phyloP scores from a whole-genome alignment of 1,284 basidiomycete genomes.

The Tilletiaria anomala region DNA sequence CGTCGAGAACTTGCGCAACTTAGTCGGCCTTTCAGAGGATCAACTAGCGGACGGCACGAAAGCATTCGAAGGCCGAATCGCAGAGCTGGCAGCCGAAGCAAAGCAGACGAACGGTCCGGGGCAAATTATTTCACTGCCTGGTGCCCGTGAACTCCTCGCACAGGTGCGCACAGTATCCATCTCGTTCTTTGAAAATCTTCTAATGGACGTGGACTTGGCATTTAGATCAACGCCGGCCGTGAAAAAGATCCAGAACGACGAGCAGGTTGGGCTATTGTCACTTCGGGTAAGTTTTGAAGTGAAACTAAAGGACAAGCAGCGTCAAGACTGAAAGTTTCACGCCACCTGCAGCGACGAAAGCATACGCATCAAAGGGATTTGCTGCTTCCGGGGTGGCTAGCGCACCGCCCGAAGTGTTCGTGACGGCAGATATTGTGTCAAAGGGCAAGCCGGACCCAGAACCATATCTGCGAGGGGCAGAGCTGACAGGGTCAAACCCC shows the following conservation, averaged over 20 bases:
- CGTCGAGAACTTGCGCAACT: constrained; percentile 30
- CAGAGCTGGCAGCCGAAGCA: constrained; percentile 23
- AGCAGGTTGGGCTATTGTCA: constrained; percentile 38
- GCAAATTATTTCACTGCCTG: constrained; percentile 33
- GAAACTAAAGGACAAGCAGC: no score
- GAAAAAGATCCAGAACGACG: constrained; percentile 7
- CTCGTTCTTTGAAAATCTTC: no score
- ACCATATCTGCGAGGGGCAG: constrained; percentile 33
- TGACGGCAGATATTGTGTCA: constrained; percentile 30
- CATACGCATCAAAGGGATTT: constrained; percentile 33
- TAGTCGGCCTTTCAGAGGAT: constrained; percentile 20
- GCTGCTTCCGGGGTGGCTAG: constrained; percentile 13
- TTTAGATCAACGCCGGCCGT: constrained; percentile 12
- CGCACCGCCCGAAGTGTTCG: constrained; percentile 19
- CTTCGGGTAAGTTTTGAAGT: constrained; percentile 5
- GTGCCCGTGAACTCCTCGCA: constrained; percentile 22
- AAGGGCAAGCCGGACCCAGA: constrained; percentile 35
- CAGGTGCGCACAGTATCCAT: constrained; percentile 9
- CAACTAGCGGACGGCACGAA: constrained; percentile 21
- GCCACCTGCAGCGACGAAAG: constrained; percentile 23
- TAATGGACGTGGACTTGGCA: neutral
- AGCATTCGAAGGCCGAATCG: constrained; percentile 31
- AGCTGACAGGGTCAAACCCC: constrained; percentile 13
- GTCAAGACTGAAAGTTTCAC: no score
- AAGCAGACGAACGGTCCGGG: constrained; percentile 9